Percentiles rank a stretch among this genome's conserved stretches.
Conservation (phyloP, 2,329 filamentous ascomycete genomes). For the Nemania bipapillata region DNA sequence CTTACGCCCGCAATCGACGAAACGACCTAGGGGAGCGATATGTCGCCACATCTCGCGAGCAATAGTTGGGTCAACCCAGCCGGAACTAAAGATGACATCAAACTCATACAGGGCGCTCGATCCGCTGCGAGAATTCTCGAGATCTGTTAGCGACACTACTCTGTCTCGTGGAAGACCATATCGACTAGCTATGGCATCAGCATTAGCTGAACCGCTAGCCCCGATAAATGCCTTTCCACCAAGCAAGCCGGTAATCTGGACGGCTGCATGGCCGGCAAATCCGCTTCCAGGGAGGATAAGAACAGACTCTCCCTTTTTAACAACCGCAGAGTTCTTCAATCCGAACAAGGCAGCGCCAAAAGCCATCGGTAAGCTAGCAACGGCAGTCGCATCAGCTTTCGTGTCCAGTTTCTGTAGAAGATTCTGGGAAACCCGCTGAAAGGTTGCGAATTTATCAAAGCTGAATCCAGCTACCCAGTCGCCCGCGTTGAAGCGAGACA, state of each 20-base stretch:
- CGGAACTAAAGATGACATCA: not conserved
- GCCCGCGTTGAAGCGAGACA: not conserved
- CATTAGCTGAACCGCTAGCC: too few species aligned
- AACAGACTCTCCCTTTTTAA: too few species aligned
- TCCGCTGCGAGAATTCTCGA: too few species aligned
- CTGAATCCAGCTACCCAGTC: not conserved
- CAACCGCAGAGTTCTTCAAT: too few species aligned
- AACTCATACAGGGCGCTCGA: not conserved
- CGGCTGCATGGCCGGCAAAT: too few species aligned
- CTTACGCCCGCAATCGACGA: not conserved
- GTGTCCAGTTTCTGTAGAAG: not conserved
- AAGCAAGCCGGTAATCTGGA: too few species aligned
- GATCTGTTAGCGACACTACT: not conserved
- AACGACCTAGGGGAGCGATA: not conserved
- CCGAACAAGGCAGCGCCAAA: too few species aligned
- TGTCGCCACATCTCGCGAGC: not conserved
- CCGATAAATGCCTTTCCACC: too few species aligned
- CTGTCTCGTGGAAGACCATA: not conserved
- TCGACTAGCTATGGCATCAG: too few species aligned
- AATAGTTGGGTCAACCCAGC: not conserved
- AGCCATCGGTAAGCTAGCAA: too few species aligned
- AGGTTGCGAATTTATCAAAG: not conserved
- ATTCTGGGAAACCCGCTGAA: not conserved
- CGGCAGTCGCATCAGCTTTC: too few species aligned
- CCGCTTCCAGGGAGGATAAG: too few species aligned